Base-by-base conservation (phyloP, 2,329 filamentous ascomycete species). In the Fusarium abutilonis region DNA sequence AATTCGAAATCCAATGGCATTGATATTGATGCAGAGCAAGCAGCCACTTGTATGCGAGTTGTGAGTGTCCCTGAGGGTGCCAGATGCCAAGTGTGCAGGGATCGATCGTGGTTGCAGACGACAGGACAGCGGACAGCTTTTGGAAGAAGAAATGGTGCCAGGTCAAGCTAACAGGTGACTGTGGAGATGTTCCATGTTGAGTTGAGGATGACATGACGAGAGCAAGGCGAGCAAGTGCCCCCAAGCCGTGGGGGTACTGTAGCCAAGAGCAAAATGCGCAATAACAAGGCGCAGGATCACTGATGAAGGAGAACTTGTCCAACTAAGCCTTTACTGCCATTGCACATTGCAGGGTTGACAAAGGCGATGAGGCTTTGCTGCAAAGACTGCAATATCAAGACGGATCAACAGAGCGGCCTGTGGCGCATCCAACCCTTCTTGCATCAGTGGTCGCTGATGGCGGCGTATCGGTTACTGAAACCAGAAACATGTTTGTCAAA, bases 341-440 rank as follows among this genome's bases (percentile, higher is more conserved):
- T 61, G 48, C 56, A 47, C 48, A 43, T 54, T 57, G 58, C 60
- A 41, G 44, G 51, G 63, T 53, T 43, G 52, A 56, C 52, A 52
- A 58, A 64, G 31, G 13, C 14, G 56, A 56, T 55, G 40, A 63
- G 52, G 43, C 45, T 45, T 55, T 51, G 51, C 31, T 14, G 31
- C 29, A 31, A 13, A 5, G 13, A 6, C 51, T 53, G 38, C 31
- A 47, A 56, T 21, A 55, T 41, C 50, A 50, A 53, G 15, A 34
- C 34, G 42, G 60, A 64, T 58, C 61, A 65, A 48, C 60, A 56
- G 43, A 63, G 59, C 40, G 43, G 45, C 59, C 48, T 63, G 59
- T 44, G 60, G 59, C 41, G 54, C 43, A 64, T 43, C 41, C 60
- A 63, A 63, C 58, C 63, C 53, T 63, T 63, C 58, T 51, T 52